Evolutionary conservation across 352 stramenopile genomes (phyloP), one percentile per base, ranked within the genome.

Genomic region (Phytophthora ohioensis): DNA sequence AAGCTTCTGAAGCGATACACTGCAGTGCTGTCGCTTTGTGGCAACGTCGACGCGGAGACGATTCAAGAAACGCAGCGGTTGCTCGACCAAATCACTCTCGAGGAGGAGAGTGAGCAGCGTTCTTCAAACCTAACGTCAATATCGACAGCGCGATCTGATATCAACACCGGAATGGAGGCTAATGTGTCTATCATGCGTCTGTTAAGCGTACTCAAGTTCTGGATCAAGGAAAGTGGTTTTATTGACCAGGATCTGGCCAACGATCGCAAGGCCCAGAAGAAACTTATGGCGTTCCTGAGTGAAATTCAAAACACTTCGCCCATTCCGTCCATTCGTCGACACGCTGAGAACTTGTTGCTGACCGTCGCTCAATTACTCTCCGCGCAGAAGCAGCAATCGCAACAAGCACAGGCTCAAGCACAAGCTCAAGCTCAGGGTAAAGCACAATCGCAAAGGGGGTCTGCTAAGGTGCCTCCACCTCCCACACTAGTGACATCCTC

Each of bases 1-100:
- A 96, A 96, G 62, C 77, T 96, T 13, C 78, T 92, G 71, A 96
- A 96, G 67, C 80, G 89, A 8, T 96, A 96, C 69, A 91, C 74
- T 3, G 89, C 87, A 0, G 87, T 94, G 45, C 60, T 92, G 6
- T 88, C 79, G 7, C 53, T 94, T 3, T 91, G 84, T 36, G 73
- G 69, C 0, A 77, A 73, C 0, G 41, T 92, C 6, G 81, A 91
- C 56, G 69, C 74, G 0, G 75, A 87, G 34, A 82, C 77, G 6
- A 71, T 92, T 15, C 67, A 81, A 52, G 80, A 92, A 69, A 92
- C 82, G 3, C 82, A 94, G 66, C 60, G 73, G 10, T 32, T 92
- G 31, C 68, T 92, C 6, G 84, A 91, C 17, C 81, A 94, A 69
- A 88, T 92, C 55, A 79, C 80, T 3, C 62, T 82, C 5, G 84